Conservation (phyloP, 2,329 filamentous ascomycete species). For the Xylariaceae sp. region DNA sequence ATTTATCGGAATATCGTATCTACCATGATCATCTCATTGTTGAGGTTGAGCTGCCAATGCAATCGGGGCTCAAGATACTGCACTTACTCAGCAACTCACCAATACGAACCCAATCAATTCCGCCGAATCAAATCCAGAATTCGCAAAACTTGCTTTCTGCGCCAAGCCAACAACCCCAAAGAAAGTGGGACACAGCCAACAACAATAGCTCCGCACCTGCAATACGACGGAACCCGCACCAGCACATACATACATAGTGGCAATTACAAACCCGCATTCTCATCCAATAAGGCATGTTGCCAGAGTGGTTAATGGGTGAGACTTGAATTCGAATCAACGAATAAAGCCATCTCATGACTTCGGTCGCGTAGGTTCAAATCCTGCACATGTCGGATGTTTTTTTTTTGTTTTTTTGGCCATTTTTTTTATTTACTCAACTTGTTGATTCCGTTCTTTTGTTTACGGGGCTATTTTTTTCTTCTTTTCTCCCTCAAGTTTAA, state of each 20-base stretch:
- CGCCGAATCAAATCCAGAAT: too few species aligned
- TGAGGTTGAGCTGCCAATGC: too few species aligned
- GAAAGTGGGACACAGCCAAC: background rate
- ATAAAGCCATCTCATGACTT: conserved; percentile 29
- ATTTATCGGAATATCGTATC: too few species aligned
- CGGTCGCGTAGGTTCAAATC: conserved; percentile 31
- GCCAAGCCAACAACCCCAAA: too few species aligned
- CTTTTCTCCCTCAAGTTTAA: background rate
- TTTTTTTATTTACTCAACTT: background rate
- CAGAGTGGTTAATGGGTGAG: conserved; percentile 33
- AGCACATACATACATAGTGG: background rate
- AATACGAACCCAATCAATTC: too few species aligned
- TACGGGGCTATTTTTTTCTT: background rate
- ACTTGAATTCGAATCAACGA: conserved; percentile 25
- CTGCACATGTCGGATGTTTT: conserved; percentile 25
- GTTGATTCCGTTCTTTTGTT: background rate
- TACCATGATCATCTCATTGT: too few species aligned
- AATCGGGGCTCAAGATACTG: too few species aligned
- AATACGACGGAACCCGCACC: background rate
- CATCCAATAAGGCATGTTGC: conserved; percentile 23
- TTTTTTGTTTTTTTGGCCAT: conserved; percentile 2
- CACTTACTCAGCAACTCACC: too few species aligned
- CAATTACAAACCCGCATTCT: background rate
- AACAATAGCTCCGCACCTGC: background rate
- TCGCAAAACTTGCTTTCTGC: too few species aligned